phyloP scores from a whole-genome alignment of 441 rosid species.

The Omphalea diandra region DNA sequence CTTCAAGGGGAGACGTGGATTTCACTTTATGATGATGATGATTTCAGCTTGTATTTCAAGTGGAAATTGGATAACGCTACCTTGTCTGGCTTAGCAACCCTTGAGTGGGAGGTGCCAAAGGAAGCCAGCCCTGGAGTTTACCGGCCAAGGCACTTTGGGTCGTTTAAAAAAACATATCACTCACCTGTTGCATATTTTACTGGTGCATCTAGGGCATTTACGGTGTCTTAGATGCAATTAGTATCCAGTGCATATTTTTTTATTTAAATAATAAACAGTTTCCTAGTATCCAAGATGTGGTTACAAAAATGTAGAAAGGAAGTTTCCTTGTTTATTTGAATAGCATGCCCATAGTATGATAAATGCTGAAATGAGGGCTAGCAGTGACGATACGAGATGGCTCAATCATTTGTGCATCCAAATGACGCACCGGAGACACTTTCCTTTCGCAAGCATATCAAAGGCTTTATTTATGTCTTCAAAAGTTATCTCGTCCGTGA shows the following conservation, averaged over 20 bases:
- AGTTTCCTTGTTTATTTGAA: neutral
- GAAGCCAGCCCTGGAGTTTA: conserved; percentile 40
- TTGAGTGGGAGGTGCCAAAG: conserved; percentile 52
- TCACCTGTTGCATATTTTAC: conserved; percentile 44
- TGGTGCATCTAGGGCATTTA: conserved; percentile 50
- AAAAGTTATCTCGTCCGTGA: conserved; percentile 71
- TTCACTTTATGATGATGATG: conserved; percentile 58
- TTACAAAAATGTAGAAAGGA: neutral
- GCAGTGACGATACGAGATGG: neutral
- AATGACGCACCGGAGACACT: conserved; percentile 37
- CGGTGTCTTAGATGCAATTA: conserved; percentile 27
- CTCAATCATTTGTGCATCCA: conserved; percentile 51
- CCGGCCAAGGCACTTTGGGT: conserved; percentile 54
- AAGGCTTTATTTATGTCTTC: conserved; percentile 65
- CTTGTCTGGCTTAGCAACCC: conserved; percentile 35
- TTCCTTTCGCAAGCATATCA: conserved; percentile 25
- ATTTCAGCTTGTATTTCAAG: conserved; percentile 48
- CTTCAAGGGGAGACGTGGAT: conserved; percentile 44
- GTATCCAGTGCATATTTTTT: neutral
- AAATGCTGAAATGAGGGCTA: neutral
- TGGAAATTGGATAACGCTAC: conserved; percentile 38
- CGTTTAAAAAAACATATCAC: conserved; percentile 32
- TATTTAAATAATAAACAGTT: conserved; percentile 14
- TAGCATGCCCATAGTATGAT: neutral
- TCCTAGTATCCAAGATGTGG: neutral